Conservation (phyloP, 2,329 filamentous ascomycete genomes). For the Lachnum nothofagi region DNA sequence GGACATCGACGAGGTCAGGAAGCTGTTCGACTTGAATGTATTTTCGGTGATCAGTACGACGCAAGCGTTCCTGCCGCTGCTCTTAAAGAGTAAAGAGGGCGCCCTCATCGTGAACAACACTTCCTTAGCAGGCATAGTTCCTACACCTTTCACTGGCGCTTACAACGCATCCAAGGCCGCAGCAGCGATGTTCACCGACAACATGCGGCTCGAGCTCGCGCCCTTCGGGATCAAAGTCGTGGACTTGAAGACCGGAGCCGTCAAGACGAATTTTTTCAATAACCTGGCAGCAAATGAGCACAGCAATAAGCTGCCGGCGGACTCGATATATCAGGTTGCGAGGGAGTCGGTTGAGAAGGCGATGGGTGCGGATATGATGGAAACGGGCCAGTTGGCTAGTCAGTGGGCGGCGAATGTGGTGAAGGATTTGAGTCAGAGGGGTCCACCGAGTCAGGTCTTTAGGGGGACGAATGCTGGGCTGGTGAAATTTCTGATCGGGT, state of each 20-base stretch:
- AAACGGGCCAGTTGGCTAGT: too few relatives aligned
- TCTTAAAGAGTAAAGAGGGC: constrained; percentile 21
- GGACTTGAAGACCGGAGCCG: constrained; percentile 21
- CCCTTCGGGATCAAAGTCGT: constrained; percentile 22
- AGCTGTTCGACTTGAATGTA: constrained; percentile 29
- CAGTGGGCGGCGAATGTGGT: too few relatives aligned
- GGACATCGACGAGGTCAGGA: constrained; percentile 24
- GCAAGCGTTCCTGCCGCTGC: constrained; percentile 24
- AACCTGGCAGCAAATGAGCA: constrained; percentile 18
- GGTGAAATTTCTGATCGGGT: too few relatives aligned
- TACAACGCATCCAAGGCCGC: constrained; percentile 24
- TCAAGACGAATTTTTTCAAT: constrained; percentile 20
- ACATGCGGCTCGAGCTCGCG: constrained; percentile 18
- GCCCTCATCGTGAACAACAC: constrained; percentile 39
- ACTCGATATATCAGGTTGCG: constrained; percentile 8
- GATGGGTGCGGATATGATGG: not conserved
- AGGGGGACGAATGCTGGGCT: too few relatives aligned
- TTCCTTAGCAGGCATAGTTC: not conserved
- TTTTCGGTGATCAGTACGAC: constrained; percentile 27
- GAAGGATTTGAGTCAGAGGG: too few relatives aligned
- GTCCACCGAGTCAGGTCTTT: too few relatives aligned
- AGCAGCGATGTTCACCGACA: constrained; percentile 17
- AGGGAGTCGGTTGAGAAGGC: constrained; percentile 13
- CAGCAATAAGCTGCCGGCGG: constrained; percentile 3
- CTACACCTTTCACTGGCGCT: constrained; percentile 2